These are phyloP conservation scores for Cutaneotrichosporon cutaneum DNA, from an alignment of 1,284 basidiomycete species.

Conservation along the genomic window DNA sequence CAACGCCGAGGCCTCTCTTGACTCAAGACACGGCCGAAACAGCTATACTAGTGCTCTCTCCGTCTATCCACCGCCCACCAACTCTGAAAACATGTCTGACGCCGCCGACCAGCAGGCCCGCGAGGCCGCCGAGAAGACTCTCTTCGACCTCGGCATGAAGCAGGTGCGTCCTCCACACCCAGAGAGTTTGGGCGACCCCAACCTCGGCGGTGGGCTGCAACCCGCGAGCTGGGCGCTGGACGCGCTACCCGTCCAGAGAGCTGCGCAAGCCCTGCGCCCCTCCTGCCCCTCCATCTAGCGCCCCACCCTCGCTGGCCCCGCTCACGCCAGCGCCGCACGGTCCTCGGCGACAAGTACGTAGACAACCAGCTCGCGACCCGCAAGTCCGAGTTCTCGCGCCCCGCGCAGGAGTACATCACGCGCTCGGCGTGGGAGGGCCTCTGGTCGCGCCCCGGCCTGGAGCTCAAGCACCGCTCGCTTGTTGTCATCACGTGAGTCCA, in stretches of 20 bases:
- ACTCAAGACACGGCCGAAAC: not conserved
- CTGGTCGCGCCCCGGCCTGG: slow-evolving; percentile 25
- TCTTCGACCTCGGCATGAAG: slow-evolving; percentile 25
- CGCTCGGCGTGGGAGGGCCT: slow-evolving; percentile 25
- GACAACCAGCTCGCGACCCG: slow-evolving; percentile 23
- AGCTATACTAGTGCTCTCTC: not conserved
- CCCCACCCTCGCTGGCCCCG: no score
- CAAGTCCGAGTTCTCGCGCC: slow-evolving; percentile 27
- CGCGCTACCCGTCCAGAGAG: no score
- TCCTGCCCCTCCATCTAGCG: no score
- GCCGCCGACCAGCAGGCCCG: slow-evolving; percentile 13
- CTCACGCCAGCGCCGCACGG: slow-evolving; percentile 22
- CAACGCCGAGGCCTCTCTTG: not conserved
- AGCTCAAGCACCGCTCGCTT: slow-evolving; percentile 29
- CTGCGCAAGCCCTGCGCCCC: no score
- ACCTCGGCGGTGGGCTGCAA: no score
- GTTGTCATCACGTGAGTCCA: slow-evolving; percentile 27
- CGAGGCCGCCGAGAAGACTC: slow-evolving; percentile 18
- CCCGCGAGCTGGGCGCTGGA: no score
- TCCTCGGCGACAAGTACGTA: slow-evolving; percentile 28
- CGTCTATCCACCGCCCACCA: not conserved
- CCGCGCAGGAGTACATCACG: slow-evolving; percentile 29
- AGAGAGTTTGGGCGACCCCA: no score
- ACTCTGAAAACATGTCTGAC: slow-evolving; percentile 6
- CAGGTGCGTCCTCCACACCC: slow-evolving; percentile 5